phyloP scores from a whole-genome alignment of 768 basidiomycete species.

The Leccinum aurantiacum region DNA sequence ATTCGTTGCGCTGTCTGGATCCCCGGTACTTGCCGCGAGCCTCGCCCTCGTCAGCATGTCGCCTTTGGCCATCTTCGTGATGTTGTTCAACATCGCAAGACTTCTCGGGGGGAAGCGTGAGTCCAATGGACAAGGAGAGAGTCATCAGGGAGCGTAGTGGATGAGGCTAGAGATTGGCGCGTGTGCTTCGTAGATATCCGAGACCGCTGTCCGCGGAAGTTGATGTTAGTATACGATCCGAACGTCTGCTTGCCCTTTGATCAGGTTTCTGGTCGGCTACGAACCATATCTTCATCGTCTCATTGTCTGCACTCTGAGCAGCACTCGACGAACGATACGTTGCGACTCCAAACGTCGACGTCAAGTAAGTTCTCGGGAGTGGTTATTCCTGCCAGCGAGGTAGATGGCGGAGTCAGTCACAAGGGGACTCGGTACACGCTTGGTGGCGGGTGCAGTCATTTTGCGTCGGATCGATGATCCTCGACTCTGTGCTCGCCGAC shows the following conservation, averaged over 20 bases:
- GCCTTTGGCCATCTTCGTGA: constrained; percentile 3
- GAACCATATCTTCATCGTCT: neutral
- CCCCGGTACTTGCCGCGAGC: constrained; percentile 9
- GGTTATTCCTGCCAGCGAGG: neutral
- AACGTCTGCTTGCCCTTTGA: neutral
- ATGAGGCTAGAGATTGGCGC: neutral
- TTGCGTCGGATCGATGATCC: neutral
- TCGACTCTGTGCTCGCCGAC: no score
- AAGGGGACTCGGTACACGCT: neutral
- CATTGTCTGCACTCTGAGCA: neutral
- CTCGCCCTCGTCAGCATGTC: constrained; percentile 16
- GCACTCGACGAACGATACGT: neutral
- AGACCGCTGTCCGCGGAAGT: neutral
- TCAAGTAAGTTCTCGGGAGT: neutral
- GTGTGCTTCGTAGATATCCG: neutral
- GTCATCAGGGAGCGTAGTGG: neutral
- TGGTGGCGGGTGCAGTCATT: neutral
- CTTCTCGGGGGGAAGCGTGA: neutral
- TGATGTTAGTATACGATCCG: neutral
- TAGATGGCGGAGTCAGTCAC: neutral
- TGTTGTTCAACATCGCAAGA: constrained; percentile 1
- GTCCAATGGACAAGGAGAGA: neutral
- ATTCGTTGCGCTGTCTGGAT: constrained; percentile 13
- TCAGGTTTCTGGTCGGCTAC: neutral
- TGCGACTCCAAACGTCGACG: neutral